Conservation (phyloP, 2,329 filamentous ascomycete species). For the Domatiomyces catenatus region DNA sequence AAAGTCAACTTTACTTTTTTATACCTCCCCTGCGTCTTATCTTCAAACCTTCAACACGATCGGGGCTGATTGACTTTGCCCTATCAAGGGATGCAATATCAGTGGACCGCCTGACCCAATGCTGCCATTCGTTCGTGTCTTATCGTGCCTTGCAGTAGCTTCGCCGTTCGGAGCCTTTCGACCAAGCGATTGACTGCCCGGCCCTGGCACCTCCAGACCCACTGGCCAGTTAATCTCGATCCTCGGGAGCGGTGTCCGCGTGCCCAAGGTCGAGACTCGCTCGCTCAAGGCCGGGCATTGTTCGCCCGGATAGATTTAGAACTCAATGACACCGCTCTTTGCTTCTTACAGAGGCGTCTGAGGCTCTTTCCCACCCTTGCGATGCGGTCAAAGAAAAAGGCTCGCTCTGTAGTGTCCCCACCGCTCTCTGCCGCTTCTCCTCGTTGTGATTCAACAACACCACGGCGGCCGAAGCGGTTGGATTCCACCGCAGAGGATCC, state of each 20-base stretch:
- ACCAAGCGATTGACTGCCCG: neutral
- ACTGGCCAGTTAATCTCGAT: neutral
- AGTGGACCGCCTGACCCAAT: neutral
- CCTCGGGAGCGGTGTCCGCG: neutral
- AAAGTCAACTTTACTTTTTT: no score
- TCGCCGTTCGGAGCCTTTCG: neutral
- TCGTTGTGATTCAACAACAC: neutral
- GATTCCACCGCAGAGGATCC: neutral
- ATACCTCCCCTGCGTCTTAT: no score
- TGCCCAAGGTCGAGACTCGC: neutral
- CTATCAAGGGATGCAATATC: neutral
- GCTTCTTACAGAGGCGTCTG: neutral
- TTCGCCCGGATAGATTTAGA: neutral
- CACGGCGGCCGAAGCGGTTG: neutral
- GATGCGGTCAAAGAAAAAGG: neutral
- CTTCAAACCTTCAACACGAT: no score
- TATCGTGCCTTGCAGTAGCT: neutral
- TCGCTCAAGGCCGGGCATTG: no score
- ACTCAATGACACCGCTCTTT: neutral
- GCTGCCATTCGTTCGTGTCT: neutral
- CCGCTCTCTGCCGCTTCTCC: neutral
- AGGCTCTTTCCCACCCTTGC: neutral
- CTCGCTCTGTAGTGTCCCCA: neutral
- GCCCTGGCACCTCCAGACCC: neutral
- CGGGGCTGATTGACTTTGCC: no score